These are phyloP conservation scores for Jamesozyma rosinii DNA, from an alignment of 805 yeast genomes.

Conservation along the genomic window DNA sequence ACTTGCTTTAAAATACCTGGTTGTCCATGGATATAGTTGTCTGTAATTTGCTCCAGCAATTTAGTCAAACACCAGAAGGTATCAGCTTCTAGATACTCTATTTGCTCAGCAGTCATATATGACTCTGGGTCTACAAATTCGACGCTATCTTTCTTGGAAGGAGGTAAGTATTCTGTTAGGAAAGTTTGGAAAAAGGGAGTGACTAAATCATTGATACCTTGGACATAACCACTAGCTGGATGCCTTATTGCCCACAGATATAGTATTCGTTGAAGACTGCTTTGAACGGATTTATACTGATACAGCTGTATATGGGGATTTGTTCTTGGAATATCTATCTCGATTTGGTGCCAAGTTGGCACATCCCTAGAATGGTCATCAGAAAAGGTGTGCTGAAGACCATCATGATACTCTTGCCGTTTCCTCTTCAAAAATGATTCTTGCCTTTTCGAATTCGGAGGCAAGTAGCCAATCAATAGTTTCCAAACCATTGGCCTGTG, in stretches of 20 bases:
- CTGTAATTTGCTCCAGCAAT: conserved; percentile 87
- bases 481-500: conserved; percentile 86
- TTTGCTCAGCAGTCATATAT: conserved; percentile 47
- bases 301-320: conserved; percentile 77
- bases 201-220: conserved; percentile 88
- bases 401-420: conserved; percentile 75
- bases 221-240: conserved; percentile 96
- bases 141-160: conserved; percentile 36
- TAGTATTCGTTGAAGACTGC: conserved; percentile 67
- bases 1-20: conserved; percentile 95
- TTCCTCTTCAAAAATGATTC: conserved; percentile 61
- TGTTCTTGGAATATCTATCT: conserved; percentile 89
- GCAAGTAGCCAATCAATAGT: conserved; percentile 77
- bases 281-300: conserved; percentile 58
- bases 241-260: conserved; percentile 94
- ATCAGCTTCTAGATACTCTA: conserved; percentile 80
- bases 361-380: conserved; percentile 50
- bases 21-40: conserved; percentile 94
- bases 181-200: conserved; percentile 91
- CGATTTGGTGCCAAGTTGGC: conserved; percentile 89
- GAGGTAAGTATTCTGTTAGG: conserved; percentile 50
- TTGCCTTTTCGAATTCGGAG: conserved; percentile 74
- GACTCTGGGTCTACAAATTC: conserved; percentile 54
- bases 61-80: conserved; percentile 94
- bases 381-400: conserved; percentile 54